These are phyloP conservation scores for Blastocladiella emersonii DNA, from an alignment of 371 early-diverging fungal species.

Conservation along the genomic window DNA sequence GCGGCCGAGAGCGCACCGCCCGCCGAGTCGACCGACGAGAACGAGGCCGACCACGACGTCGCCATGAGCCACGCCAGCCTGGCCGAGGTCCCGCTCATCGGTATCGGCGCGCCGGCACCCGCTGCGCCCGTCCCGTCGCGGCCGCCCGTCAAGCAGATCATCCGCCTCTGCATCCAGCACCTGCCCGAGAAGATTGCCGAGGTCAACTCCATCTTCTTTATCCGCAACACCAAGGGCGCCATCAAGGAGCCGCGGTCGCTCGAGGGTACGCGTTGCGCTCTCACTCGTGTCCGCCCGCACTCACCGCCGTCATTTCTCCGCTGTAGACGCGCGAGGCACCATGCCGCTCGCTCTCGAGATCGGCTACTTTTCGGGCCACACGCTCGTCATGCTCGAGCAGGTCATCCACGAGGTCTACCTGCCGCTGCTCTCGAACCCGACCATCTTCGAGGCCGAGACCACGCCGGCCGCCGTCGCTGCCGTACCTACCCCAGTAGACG, in stretches of 20 bases:
- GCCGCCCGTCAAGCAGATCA: no score
- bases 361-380: slow-evolving; percentile 33
- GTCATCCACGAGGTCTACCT: slow-evolving; percentile 31
- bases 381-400: slow-evolving; percentile 32
- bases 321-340: slow-evolving; percentile 14
- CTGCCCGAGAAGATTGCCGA: slow-evolving; percentile 31
- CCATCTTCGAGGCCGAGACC: slow-evolving; percentile 1
- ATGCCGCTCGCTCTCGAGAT: slow-evolving; percentile 22
- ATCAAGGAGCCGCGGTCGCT: slow-evolving; percentile 9
- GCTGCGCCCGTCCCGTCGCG: no score
- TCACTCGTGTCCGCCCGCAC: no score
- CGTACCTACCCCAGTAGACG: neutral
- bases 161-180: slow-evolving; percentile 22
- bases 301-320: no score
- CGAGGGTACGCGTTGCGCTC: slow-evolving; percentile 1
- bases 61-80: no score
- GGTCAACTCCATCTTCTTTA: slow-evolving; percentile 29
- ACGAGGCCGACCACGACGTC: no score
- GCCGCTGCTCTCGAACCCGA: slow-evolving; percentile 22
- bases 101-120: no score
- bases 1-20: no score
- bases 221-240: slow-evolving; percentile 24
- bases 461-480: neutral
- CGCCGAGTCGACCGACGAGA: no score
- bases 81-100: no score